Percentiles rank a stretch among this genome's conserved stretches.
These are phyloP conservation scores for Hura crepitans DNA, from an alignment of 441 rosid species.

Conservation along the genomic window DNA sequence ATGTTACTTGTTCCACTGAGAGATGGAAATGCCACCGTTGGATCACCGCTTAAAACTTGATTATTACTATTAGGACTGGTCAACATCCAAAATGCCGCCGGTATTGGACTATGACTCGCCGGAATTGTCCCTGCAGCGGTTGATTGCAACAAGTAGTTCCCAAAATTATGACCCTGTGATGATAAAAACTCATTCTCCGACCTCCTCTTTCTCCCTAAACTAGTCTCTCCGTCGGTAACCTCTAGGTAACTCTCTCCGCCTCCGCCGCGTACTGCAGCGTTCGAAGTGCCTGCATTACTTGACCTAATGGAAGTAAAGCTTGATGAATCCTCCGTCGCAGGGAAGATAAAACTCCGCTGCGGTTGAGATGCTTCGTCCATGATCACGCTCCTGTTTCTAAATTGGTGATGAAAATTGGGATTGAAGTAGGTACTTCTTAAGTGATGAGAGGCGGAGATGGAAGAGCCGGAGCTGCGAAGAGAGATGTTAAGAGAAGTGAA, in stretches of 20 bases:
- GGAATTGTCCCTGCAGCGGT: constrained; percentile 49
- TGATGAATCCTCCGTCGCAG: constrained; percentile 28
- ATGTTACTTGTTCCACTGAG: constrained; percentile 28
- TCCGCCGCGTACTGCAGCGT: constrained; percentile 17
- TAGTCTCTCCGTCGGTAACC: constrained; percentile 21
- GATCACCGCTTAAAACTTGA: constrained; percentile 39
- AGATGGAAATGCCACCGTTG: constrained; percentile 48
- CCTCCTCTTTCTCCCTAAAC: constrained; percentile 34
- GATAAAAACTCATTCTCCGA: constrained; percentile 32
- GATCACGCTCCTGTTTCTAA: constrained; percentile 24
- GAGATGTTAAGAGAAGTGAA: constrained; percentile 85
- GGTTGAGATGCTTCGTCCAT: constrained; percentile 23
- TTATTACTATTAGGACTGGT: constrained; percentile 32
- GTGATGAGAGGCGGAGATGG: constrained; percentile 61
- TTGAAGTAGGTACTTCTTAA: constrained; percentile 52
- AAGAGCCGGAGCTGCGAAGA: constrained; percentile 74
- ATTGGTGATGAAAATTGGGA: constrained; percentile 38
- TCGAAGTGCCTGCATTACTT: constrained; percentile 11
- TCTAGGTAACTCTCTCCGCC: constrained; percentile 21
- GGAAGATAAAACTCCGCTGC: constrained; percentile 34
- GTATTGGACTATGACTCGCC: constrained; percentile 45
- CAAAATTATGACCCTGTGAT: constrained; percentile 37
- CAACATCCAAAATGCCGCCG: constrained; percentile 67
- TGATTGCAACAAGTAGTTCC: constrained; percentile 56
- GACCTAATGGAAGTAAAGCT: constrained; percentile 21